Evolutionary conservation across 805 yeast species (phyloP).

Genomic region (Metschnikowia koreensis): DNA sequence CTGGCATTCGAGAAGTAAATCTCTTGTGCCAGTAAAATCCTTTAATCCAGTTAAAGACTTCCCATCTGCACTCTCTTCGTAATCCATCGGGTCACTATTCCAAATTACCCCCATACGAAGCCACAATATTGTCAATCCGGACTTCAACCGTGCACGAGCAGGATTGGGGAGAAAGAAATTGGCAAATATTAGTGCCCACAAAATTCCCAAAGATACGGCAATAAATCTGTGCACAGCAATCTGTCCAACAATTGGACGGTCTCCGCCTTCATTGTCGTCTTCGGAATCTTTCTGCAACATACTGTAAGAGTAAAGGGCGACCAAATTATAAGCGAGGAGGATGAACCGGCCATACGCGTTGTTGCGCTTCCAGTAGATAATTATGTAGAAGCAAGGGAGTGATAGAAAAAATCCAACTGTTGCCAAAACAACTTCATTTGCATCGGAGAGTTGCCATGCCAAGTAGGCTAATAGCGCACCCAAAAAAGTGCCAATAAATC

Average conservation of each 20-base stretch:
- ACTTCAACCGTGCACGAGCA: conserved; percentile 66
- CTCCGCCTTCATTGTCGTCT: conserved; percentile 67
- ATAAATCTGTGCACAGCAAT: conserved; percentile 77
- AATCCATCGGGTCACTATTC: conserved; percentile 70
- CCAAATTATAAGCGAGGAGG: conserved; percentile 71
- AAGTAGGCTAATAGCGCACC: conserved; percentile 65
- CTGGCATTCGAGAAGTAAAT: conserved; percentile 59
- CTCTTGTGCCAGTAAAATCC: conserved; percentile 48
- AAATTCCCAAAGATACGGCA: conserved; percentile 68
- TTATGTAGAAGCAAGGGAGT: conserved; percentile 53
- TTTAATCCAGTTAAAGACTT: conserved; percentile 39
- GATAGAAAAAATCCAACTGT: conserved; percentile 47
- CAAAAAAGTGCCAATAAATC: conserved; percentile 68
- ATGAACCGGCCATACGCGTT: conserved; percentile 70
- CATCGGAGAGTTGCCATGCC: conserved; percentile 59
- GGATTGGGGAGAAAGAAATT: conserved; percentile 67
- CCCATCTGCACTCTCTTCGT: conserved; percentile 24
- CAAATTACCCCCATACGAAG: conserved; percentile 75
- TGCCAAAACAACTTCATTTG: conserved; percentile 52
- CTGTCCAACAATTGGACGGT: conserved; percentile 62
- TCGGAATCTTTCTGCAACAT: conserved; percentile 57
- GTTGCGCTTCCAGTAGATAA: conserved; percentile 62
- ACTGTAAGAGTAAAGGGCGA: conserved; percentile 73
- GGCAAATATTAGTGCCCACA: conserved; percentile 75
- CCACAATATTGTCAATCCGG: conserved; percentile 70